Conservation (phyloP, 2,329 filamentous ascomycete genomes). For the Davidsoniella neocaledoniae region DNA sequence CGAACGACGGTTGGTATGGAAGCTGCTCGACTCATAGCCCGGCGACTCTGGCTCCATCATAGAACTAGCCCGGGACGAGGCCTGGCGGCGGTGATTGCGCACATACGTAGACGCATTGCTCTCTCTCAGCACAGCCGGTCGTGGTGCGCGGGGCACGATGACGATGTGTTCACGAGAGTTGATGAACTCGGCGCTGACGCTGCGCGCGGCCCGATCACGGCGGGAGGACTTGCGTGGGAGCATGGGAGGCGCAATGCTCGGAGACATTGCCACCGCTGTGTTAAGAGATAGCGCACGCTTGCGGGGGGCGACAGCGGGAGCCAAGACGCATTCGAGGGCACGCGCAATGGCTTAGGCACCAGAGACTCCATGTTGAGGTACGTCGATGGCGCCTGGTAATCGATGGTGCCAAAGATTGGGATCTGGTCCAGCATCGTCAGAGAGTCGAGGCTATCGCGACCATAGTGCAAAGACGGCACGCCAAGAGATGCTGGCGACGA, state of each 20-base stretch:
- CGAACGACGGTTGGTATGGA: too few relatives aligned
- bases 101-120: not conserved
- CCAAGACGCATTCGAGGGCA: not conserved
- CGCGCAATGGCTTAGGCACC: not conserved
- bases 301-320: not conserved
- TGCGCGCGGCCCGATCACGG: not conserved
- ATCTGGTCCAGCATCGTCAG: too few relatives aligned
- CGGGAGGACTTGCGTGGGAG: constrained; percentile 7
- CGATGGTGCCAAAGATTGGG: too few relatives aligned
- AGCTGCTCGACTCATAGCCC: not conserved
- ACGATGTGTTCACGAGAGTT: too few relatives aligned
- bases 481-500: not conserved
- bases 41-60: not conserved
- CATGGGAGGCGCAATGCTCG: not conserved
- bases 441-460: too few relatives aligned
- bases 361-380: not conserved
- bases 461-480: not conserved
- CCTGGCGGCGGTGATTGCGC: not conserved
- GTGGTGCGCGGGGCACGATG: not conserved
- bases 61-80: constrained; percentile 1
- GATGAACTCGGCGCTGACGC: not conserved
- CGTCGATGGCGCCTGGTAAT: too few relatives aligned
- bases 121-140: constrained; percentile 2
- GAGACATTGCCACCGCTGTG: not conserved
- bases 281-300: not conserved